Base-by-base conservation (phyloP, 2,329 filamentous ascomycete species). In the Colletotrichum gigasporum region DNA sequence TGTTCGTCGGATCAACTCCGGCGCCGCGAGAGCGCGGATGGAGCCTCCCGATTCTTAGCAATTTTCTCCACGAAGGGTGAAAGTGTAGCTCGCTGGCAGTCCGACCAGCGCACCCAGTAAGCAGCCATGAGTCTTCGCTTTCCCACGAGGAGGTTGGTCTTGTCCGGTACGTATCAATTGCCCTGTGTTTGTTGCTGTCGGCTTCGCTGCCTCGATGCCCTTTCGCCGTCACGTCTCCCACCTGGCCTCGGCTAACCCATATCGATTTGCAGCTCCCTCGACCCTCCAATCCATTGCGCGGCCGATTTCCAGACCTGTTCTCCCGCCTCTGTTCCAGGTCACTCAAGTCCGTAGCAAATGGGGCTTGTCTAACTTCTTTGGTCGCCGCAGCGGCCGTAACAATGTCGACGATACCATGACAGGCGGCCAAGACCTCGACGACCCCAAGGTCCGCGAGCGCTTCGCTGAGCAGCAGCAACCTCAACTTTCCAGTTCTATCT, bases 401-500 rank as follows among this genome's bases (percentile, higher is more conserved):
- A 42, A 37, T 10, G 26, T 18, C 35, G 42, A 61, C 5, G 62
- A 61, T 35, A 22, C 16, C 18, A 7, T 79, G n/a, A 63, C 73
- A 12, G 69, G 68, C 14, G 73, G 75, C 37, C 69, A 74, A 35
- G 75, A 80, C 64, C 75, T 83, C 54, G 76, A 83, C 69, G 75
- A 81, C 68, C 79, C 80, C 52, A 75, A 76, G 68, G 74, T 79
- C 65, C 76, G 78, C 37, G 71, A 80, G 67, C 71, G 79, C 68
- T 80, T 83, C 73, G 71, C 79, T 42, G 70, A 63, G 28, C 28
- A 61, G 45, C 64, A 68, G 39, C 57, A 78, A 63, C 79, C 80
- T 42, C 78, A 80, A 12, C 74, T 82, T 30, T 77, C 82, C 48
- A 83, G 87, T 70, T 89, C 87, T 57, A 83, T 93, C 70, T 87